These are phyloP conservation scores for Barnettozyma hawaiiensis DNA, from an alignment of 1,139 yeast genomes.

Conservation along the genomic window DNA sequence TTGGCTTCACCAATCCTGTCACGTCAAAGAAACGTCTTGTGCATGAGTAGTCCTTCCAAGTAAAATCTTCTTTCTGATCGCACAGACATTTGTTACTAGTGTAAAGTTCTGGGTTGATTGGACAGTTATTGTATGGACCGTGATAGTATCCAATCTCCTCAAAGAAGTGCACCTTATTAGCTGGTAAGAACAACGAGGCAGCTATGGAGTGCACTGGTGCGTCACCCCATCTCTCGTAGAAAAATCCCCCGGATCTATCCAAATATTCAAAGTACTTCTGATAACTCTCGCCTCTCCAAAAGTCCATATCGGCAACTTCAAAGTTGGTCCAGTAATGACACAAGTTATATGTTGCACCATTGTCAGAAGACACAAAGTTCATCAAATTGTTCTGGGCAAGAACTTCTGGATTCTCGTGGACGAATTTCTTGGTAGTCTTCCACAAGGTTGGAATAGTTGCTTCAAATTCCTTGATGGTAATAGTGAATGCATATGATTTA, in stretches of 20 bases:
- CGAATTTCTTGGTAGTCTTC: constrained; percentile 50
- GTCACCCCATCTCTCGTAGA: constrained; percentile 95
- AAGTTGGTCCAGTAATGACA: constrained; percentile 96
- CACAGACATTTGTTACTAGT: constrained; percentile 58
- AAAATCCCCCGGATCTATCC: constrained; percentile 80
- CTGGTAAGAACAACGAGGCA: constrained; percentile 63
- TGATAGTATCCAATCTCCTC: constrained; percentile 82
- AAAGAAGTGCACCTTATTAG: constrained; percentile 67
- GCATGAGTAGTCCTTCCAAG: constrained; percentile 86
- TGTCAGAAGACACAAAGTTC: constrained; percentile 65
- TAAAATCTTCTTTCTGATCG: constrained; percentile 62
- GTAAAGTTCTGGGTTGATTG: constrained; percentile 55
- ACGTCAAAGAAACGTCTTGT: constrained; percentile 65
- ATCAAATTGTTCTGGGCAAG: constrained; percentile 46
- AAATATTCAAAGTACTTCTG: constrained; percentile 61
- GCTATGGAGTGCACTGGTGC: constrained; percentile 90
- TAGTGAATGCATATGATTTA: constrained; percentile 59
- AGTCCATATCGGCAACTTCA: constrained; percentile 73
- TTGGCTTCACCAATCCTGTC: constrained; percentile 59
- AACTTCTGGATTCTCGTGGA: constrained; percentile 41
- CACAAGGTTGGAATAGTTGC: constrained; percentile 58
- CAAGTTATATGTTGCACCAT: constrained; percentile 62
- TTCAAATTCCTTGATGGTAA: constrained; percentile 55
- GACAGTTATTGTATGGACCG: constrained; percentile 79
- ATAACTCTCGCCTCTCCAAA: constrained; percentile 70